Percentiles rank a stretch among this genome's conserved stretches.
phyloP scores from a whole-genome alignment of 768 basidiomycete genomes.

The Steccherinum ochraceum region DNA sequence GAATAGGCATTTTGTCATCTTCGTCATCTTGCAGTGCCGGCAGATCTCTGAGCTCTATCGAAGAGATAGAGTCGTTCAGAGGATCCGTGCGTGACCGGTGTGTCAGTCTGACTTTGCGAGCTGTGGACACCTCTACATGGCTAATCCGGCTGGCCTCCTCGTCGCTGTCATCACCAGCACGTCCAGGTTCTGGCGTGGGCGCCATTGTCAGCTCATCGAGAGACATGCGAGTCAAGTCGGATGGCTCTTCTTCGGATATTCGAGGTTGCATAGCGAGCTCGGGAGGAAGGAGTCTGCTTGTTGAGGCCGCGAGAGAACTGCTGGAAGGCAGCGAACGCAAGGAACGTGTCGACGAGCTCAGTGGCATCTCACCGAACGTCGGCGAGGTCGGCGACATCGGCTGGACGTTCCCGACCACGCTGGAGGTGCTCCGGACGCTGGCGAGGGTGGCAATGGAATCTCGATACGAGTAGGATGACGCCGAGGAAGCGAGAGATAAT shows the following conservation, averaged over 20 bases:
- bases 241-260: constrained; percentile 26
- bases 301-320: constrained; percentile 18
- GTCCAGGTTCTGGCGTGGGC: background rate
- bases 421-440: constrained; percentile 16
- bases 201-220: constrained; percentile 15
- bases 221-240: constrained; percentile 18
- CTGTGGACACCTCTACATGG: constrained; percentile 8
- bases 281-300: constrained; percentile 2
- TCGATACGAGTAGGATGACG: constrained; percentile 19
- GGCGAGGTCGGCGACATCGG: constrained; percentile 19
- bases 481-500: constrained; percentile 22
- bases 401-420: constrained; percentile 5
- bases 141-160: constrained; percentile 1
- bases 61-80: constrained; percentile 22
- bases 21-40: constrained; percentile 24
- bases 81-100: background rate
- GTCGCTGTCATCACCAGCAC: constrained; percentile 15
- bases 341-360: constrained; percentile 19
- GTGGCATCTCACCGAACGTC: too few species aligned
- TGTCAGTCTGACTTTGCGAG: constrained; percentile 5
- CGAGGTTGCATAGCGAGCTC: constrained; percentile 18
- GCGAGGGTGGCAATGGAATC: constrained; percentile 22
- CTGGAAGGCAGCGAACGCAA: constrained; percentile 21
- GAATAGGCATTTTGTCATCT: constrained; percentile 1
- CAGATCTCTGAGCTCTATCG: constrained; percentile 25